Evolutionary conservation across 2,329 filamentous ascomycete genomes (phyloP).

Genomic region (Neoarthrinium moseri): DNA sequence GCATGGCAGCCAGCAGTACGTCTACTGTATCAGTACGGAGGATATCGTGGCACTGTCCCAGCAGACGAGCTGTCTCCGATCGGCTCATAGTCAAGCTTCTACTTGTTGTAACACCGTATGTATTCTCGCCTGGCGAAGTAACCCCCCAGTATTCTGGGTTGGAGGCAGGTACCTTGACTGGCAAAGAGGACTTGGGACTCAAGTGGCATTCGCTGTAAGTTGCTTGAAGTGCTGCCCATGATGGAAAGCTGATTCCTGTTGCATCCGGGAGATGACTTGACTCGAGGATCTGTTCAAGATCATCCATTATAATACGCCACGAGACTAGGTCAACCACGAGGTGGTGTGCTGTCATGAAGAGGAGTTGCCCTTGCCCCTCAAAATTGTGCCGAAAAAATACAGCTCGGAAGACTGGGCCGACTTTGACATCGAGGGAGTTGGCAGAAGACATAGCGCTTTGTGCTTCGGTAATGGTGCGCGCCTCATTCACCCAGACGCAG

Average conservation of each 20-base stretch:
- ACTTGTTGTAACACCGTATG: conserved; percentile 1
- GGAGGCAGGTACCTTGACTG: background rate
- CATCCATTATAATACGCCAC: conserved; percentile 42
- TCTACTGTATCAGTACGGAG: conserved; percentile 11
- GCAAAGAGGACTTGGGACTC: background rate
- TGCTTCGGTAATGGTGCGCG: background rate
- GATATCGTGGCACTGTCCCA: background rate
- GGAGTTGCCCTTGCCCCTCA: conserved; percentile 16
- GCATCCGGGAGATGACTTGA: background rate
- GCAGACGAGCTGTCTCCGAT: background rate
- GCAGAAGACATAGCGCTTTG: background rate
- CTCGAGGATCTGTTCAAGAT: conserved; percentile 37
- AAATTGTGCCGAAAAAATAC: conserved; percentile 19
- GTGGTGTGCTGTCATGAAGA: conserved; percentile 36
- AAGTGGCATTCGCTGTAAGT: background rate
- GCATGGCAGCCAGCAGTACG: conserved; percentile 10
- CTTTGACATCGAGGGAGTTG: conserved; percentile 16
- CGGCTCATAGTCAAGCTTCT: background rate
- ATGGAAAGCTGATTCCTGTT: conserved; percentile 1
- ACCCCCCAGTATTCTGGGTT: background rate
- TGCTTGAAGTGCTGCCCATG: conserved; percentile 1
- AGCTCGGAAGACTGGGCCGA: conserved; percentile 22
- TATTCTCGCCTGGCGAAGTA: background rate
- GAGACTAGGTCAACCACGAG: conserved; percentile 43
- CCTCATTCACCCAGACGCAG: background rate